These are phyloP conservation scores for Podaxis sp. DNA, from an alignment of 768 basidiomycete species.

Conservation along the genomic window DNA sequence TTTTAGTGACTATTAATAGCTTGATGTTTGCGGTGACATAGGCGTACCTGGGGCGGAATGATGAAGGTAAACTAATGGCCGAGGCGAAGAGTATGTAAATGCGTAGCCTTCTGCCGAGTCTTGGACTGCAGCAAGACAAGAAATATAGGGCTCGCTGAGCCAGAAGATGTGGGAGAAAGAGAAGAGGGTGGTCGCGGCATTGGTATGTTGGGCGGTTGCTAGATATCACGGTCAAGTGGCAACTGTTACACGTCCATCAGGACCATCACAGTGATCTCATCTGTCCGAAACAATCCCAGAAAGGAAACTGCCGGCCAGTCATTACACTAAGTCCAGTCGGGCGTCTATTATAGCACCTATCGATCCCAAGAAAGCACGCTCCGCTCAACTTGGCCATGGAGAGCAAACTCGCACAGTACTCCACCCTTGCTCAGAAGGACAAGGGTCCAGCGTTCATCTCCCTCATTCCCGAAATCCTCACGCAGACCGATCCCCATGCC, in stretches of 20 bases:
- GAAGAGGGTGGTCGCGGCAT: not conserved
- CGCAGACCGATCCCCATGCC: constrained; percentile 38
- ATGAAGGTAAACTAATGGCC: not conserved
- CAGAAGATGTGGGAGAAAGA: not conserved
- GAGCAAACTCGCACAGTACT: constrained; percentile 55
- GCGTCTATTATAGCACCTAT: not conserved
- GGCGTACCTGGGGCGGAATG: not conserved
- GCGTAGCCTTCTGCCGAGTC: constrained; percentile 4
- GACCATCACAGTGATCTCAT: not conserved
- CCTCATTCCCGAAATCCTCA: constrained; percentile 63
- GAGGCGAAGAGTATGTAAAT: not conserved
- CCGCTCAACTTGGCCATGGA: constrained; percentile 43
- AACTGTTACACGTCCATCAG: not conserved
- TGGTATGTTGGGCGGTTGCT: not conserved
- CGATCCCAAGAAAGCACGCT: not conserved
- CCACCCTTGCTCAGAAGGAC: constrained; percentile 74
- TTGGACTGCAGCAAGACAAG: not conserved
- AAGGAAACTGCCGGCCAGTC: not conserved
- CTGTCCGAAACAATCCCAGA: not conserved
- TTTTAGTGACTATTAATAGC: constrained; percentile 3
- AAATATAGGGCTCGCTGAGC: constrained; percentile 5
- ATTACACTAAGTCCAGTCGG: not conserved
- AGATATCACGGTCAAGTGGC: not conserved
- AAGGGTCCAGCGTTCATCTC: constrained; percentile 72
- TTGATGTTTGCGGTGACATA: constrained; percentile 1